Base-by-base conservation (phyloP, 2,329 filamentous ascomycete genomes). In the Colletotrichum tabaci region DNA sequence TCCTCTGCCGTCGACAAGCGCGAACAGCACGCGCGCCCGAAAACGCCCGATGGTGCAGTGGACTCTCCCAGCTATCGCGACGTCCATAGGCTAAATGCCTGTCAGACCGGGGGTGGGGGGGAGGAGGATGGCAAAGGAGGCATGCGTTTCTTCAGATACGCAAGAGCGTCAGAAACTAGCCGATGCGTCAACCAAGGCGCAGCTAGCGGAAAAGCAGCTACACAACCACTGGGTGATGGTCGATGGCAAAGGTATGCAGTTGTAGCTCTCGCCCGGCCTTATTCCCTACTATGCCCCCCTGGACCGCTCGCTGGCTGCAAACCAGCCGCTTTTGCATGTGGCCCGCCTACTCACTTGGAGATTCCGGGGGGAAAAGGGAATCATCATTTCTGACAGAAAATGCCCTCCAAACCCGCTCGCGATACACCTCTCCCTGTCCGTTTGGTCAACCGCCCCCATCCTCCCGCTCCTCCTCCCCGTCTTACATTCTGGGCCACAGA, bases 21-120 rank as follows among this genome's bases (percentile, higher is more conserved):
- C 12, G 40, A 10, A 60, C 57, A 30, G 23, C 50, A 44, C 26
- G 26, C 49, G 21, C 21, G 23, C 13, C 68, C 69, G 69, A 60
- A 13, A 72, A 63, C 38, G 38, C 66, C 69, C 69, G 69, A 72
- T 69, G 66, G 66, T 68, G 69, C 46, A 30, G 58, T 67, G 47
- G 47, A 10, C 53, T 61, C 35, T 61, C 44, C 47, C 53, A 42
- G 52, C 26, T 38, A 52, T 65, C 26, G 35, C 13, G 16, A 10
- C 10, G 10, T 47, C 26, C 30, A 65, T 61, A 72, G 66, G 60
- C 69, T 70, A 64, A 69, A 69, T 65, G 46, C 7, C 12, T 7
- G 26, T 30, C 26, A 30, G 26, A 30, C 26, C 26, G 26, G 3
- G 26, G 26, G 23, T 3, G 23, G 26, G 26, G 26, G 26, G 26